Conservation (phyloP, 208 protist genomes). For the Wallacemonas collosoma region DNA sequence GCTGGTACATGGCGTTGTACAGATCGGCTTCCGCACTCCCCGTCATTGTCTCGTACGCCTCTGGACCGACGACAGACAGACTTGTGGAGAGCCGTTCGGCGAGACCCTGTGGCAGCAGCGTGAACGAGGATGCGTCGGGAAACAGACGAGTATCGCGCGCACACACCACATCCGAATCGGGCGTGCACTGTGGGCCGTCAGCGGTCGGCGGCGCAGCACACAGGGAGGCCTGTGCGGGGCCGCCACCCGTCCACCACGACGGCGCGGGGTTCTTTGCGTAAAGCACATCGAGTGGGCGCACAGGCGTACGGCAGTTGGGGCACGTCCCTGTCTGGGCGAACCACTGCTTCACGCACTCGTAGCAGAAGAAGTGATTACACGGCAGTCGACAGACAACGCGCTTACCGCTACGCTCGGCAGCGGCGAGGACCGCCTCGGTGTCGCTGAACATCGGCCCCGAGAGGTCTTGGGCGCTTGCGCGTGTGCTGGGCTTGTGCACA, state of each 20-base stretch:
- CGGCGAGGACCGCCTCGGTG: background rate
- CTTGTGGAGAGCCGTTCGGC: background rate
- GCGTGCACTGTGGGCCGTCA: no score
- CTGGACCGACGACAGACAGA: background rate
- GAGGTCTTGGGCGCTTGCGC: background rate
- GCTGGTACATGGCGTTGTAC: background rate
- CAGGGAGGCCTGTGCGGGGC: no score
- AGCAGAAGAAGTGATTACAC: constrained; percentile 71
- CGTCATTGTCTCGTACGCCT: background rate
- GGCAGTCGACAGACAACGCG: constrained; percentile 50
- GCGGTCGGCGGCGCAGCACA: no score
- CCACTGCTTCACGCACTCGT: constrained; percentile 50
- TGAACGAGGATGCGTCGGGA: background rate
- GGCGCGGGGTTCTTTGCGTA: constrained; percentile 17
- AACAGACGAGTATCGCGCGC: no score
- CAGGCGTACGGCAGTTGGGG: constrained; percentile 55
- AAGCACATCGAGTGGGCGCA: constrained; percentile 32
- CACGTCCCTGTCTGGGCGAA: constrained; percentile 44
- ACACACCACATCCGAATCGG: no score
- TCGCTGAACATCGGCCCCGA: background rate
- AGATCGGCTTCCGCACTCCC: background rate
- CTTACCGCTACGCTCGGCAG: background rate
- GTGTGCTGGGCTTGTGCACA: background rate
- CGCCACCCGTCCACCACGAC: constrained; percentile 14
- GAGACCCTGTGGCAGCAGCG: background rate